These are phyloP conservation scores for Draba incana DNA, from an alignment of 345 rosid genomes.

Conservation along the genomic window DNA sequence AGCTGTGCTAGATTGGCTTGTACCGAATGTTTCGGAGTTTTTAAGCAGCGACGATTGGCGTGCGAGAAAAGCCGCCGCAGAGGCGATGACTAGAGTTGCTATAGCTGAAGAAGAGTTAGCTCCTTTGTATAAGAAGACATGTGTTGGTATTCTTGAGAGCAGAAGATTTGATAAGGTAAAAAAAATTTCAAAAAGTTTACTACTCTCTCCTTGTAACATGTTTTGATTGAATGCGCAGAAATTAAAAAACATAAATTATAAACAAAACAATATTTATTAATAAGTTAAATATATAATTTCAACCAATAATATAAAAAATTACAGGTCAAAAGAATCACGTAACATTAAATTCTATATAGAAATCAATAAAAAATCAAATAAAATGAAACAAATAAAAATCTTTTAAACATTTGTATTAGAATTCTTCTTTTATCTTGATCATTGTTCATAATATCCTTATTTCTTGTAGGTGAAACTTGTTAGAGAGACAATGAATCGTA, in stretches of 20 bases:
- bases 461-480: conserved; percentile 72
- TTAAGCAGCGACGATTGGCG: conserved; percentile 82
- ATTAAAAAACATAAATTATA: too few species aligned
- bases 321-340: too few species aligned
- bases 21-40: conserved; percentile 63
- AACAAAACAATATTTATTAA: too few species aligned
- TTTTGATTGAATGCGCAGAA: too few species aligned
- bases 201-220: not conserved
- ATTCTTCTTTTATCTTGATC: not conserved
- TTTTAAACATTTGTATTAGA: too few species aligned
- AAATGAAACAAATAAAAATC: too few species aligned
- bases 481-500: conserved; percentile 84
- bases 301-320: too few species aligned
- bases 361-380: too few species aligned
- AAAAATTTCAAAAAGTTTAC: too few species aligned
- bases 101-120: conserved; percentile 62
- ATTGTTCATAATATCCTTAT: conserved; percentile 7
- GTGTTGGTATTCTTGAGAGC: conserved; percentile 56
- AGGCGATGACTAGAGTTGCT: conserved; percentile 74
- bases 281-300: too few species aligned
- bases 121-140: conserved; percentile 51
- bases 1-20: conserved; percentile 63
- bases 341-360: too few species aligned
- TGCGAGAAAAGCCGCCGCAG: conserved; percentile 89
- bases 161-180: conserved; percentile 86